A percentile compares a stretch with the other conserved stretches of the same genome.
Conservation (phyloP, 2,329 filamentous ascomycete species). For the Fusarium tricinctum region DNA sequence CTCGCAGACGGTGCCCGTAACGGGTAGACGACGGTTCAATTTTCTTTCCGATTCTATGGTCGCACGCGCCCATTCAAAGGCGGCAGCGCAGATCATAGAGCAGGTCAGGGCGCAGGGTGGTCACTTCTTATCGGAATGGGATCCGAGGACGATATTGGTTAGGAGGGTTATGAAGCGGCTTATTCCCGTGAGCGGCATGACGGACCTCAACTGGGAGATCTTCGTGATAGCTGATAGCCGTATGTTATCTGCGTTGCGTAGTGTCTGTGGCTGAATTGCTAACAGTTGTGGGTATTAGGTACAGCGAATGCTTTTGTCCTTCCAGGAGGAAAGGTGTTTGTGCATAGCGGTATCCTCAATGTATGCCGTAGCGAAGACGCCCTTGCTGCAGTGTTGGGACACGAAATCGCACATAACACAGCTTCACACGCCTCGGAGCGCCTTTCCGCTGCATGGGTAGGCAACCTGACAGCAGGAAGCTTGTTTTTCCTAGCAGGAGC, state of each 20-base stretch:
- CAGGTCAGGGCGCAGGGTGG: constrained; percentile 66
- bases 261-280: neutral
- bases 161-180: constrained; percentile 74
- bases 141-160: constrained; percentile 70
- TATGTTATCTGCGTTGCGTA: constrained; percentile 49
- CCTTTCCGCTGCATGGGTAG: constrained; percentile 66
- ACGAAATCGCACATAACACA: constrained; percentile 84
- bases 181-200: constrained; percentile 75
- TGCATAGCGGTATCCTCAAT: constrained; percentile 79
- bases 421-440: constrained; percentile 77
- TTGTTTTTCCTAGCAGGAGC: constrained; percentile 63
- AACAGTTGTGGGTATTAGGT: constrained; percentile 47
- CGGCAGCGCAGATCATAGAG: constrained; percentile 61
- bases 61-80: constrained; percentile 55
- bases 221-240: constrained; percentile 77
- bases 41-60: constrained; percentile 70
- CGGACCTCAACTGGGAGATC: constrained; percentile 75
- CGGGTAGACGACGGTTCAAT: constrained; percentile 80
- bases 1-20: constrained; percentile 79
- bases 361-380: constrained; percentile 76
- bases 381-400: constrained; percentile 80
- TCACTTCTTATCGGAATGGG: constrained; percentile 70
- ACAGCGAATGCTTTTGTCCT: constrained; percentile 82
- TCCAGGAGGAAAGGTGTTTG: constrained; percentile 84
- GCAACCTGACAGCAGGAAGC: constrained; percentile 65